phyloP scores from a whole-genome alignment of 106 monocot species.

The Dioscorea zingiberensis region DNA sequence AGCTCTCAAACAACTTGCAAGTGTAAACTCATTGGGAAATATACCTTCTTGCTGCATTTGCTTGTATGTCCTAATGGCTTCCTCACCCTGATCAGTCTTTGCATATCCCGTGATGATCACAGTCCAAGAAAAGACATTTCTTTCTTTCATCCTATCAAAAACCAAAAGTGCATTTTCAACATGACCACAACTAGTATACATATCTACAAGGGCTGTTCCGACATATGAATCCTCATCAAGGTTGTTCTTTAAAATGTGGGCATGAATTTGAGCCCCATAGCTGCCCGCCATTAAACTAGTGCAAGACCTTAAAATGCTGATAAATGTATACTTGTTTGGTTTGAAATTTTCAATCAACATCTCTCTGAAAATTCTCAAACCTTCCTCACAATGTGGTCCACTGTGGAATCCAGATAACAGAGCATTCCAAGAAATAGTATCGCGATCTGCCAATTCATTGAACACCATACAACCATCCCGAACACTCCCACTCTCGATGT shows the following conservation, averaged over 20 bases:
- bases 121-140: slow-evolving; percentile 47
- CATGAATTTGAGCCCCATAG: slow-evolving; percentile 32
- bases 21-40: slow-evolving; percentile 33
- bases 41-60: slow-evolving; percentile 24
- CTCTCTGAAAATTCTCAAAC: slow-evolving; percentile 22
- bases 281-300: slow-evolving; percentile 6
- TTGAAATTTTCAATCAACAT: slow-evolving; percentile 25
- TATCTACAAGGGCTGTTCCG: slow-evolving; percentile 26
- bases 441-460: slow-evolving; percentile 4
- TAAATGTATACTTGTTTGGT: slow-evolving; percentile 28
- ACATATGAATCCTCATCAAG: slow-evolving; percentile 10
- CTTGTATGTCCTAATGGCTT: slow-evolving; percentile 23
- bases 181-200: slow-evolving; percentile 23
- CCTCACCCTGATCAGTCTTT: slow-evolving; percentile 22
- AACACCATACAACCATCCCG: slow-evolving; percentile 23
- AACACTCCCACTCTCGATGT: slow-evolving; percentile 25
- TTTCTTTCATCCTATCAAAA: slow-evolving; percentile 19
- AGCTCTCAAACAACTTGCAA: slow-evolving; percentile 35
- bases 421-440: slow-evolving; percentile 47
- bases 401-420: slow-evolving; percentile 42
- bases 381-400: slow-evolving; percentile 13
- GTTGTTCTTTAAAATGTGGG: slow-evolving; percentile 22
- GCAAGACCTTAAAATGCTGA: slow-evolving; percentile 33
- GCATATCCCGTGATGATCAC: slow-evolving; percentile 25
- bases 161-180: slow-evolving; percentile 11